Conservation (phyloP, 441 rosid genomes). For the Kokia cookei region DNA sequence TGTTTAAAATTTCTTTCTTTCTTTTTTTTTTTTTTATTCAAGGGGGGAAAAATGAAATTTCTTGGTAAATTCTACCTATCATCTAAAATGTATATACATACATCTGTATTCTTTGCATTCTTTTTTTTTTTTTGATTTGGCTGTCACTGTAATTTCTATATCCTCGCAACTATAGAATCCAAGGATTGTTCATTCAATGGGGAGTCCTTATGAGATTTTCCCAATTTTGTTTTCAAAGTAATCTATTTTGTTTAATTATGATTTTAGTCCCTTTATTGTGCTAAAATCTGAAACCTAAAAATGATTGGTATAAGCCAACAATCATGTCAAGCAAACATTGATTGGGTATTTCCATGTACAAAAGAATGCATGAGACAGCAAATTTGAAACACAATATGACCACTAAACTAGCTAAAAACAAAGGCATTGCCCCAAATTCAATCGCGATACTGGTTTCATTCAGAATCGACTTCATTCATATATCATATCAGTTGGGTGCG, state of each 20-base stretch:
- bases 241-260: no score
- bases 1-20: neutral
- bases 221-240: no score
- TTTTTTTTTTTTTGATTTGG: neutral
- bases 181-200: no score
- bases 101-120: neutral
- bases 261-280: no score
- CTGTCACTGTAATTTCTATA: neutral
- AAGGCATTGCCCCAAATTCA: constrained; percentile 1
- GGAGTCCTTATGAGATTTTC: no score
- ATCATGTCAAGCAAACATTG: constrained; percentile 13
- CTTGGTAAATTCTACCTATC: neutral
- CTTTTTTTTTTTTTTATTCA: neutral
- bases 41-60: neutral
- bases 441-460: constrained; percentile 7
- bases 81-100: neutral
- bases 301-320: neutral
- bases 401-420: constrained; percentile 26
- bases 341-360: constrained; percentile 28
- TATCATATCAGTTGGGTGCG: constrained; percentile 2
- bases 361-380: constrained; percentile 35
- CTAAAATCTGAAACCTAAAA: neutral
- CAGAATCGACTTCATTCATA: constrained; percentile 1
- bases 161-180: neutral
- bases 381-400: constrained; percentile 14